Evolutionary conservation across 257 asterid species (phyloP).

Genomic region (Fraxinus excelsior): DNA sequence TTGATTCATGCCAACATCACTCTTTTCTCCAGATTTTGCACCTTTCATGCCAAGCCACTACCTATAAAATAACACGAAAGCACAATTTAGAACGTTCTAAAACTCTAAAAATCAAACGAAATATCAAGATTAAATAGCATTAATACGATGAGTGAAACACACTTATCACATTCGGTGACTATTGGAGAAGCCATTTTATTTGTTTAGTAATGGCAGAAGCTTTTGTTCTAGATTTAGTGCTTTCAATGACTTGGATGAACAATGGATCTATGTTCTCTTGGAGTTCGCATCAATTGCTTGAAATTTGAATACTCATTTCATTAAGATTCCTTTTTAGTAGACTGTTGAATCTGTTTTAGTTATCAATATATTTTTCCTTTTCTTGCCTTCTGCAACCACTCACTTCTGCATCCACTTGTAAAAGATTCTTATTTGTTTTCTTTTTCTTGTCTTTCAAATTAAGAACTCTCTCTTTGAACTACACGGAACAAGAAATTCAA

Average conservation of each 20-base stretch:
- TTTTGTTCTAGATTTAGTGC: not conserved
- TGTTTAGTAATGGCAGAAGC: not conserved
- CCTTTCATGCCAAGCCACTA: too few relatives aligned
- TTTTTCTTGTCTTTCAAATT: slow-evolving; percentile 26
- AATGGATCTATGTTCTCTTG: not conserved
- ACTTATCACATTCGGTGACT: not conserved
- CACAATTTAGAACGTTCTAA: too few relatives aligned
- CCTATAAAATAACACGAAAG: too few relatives aligned
- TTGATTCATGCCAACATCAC: too few relatives aligned
- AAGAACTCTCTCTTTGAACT: slow-evolving; percentile 54
- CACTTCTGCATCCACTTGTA: not conserved
- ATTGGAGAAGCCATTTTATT: not conserved
- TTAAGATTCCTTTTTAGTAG: not conserved
- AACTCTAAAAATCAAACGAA: too few relatives aligned
- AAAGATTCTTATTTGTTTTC: slow-evolving; percentile 24
- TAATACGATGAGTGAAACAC: too few relatives aligned
- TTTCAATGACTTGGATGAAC: not conserved
- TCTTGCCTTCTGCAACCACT: slow-evolving; percentile 16
- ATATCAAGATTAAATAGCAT: too few relatives aligned
- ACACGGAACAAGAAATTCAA: slow-evolving; percentile 80
- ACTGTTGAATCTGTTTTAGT: not conserved
- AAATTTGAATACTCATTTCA: not conserved
- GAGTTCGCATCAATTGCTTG: not conserved
- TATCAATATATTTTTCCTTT: not conserved
- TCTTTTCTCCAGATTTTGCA: too few relatives aligned